These are phyloP conservation scores for Miamiensis avidus DNA, from an alignment of 169 alveolate species.

Conservation along the genomic window DNA sequence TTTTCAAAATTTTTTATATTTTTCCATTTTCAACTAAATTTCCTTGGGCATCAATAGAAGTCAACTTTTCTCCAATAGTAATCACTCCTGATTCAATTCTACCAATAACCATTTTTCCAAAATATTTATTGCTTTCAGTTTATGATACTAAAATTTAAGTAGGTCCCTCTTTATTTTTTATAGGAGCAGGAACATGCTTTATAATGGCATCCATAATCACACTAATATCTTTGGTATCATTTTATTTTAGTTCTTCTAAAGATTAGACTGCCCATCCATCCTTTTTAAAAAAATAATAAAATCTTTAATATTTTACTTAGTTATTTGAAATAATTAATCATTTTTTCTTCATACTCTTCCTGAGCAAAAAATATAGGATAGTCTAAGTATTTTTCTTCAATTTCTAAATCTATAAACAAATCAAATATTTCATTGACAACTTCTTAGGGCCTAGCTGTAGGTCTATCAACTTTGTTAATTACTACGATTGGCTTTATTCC, in stretches of 20 bases:
- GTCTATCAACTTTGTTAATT: constrained; percentile 88
- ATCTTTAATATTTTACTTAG: neutral
- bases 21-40: constrained; percentile 53
- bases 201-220: constrained; percentile 62
- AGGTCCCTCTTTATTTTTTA: constrained; percentile 46
- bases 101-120: constrained; percentile 72
- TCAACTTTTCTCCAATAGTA: constrained; percentile 55
- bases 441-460: constrained; percentile 84
- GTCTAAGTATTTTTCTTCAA: constrained; percentile 91
- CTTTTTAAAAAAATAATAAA: constrained; percentile 61
- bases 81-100: constrained; percentile 60
- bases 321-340: neutral
- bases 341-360: constrained; percentile 86
- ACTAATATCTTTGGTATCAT: constrained; percentile 45
- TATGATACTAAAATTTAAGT: constrained; percentile 65
- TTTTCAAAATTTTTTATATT: constrained; percentile 62
- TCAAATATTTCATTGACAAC: constrained; percentile 93
- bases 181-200: constrained; percentile 61
- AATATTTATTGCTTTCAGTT: constrained; percentile 66
- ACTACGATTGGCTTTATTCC: constrained; percentile 74
- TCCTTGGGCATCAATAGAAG: constrained; percentile 53
- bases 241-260: constrained; percentile 4
- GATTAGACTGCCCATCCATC: constrained; percentile 64
- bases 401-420: constrained; percentile 87
- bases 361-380: constrained; percentile 93